Evolutionary conservation across 108 stramenopile genomes (phyloP).

Genomic region (Tribonema minus): DNA sequence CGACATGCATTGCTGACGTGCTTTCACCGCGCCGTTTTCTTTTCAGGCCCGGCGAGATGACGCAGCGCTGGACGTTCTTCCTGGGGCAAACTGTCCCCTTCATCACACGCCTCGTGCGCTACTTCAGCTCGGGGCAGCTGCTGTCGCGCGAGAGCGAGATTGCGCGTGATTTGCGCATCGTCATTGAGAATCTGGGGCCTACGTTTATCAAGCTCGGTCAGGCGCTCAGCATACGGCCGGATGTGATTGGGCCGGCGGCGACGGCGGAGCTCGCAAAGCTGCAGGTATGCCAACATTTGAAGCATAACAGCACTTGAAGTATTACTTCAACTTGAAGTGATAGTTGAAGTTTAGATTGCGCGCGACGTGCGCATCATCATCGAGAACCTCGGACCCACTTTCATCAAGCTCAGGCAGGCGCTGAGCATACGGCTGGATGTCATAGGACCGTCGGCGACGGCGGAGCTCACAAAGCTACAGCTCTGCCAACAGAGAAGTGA

Average conservation of each 20-base stretch:
- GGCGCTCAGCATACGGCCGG: constrained; percentile 85
- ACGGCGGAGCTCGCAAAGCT: constrained; percentile 78
- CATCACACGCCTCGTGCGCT: constrained; percentile 9
- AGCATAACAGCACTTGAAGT: too few relatives aligned
- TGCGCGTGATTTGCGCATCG: constrained; percentile 72
- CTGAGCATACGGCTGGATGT: constrained; percentile 87
- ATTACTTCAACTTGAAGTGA: too few relatives aligned
- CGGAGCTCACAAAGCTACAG: too few relatives aligned
- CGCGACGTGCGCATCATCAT: constrained; percentile 75
- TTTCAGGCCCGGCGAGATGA: too few relatives aligned
- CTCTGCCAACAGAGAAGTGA: too few relatives aligned
- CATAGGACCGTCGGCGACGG: constrained; percentile 74
- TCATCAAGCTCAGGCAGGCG: constrained; percentile 80
- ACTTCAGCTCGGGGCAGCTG: constrained; percentile 53
- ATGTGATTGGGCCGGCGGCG: constrained; percentile 80
- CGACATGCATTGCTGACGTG: too few relatives aligned
- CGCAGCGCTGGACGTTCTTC: constrained; percentile 80
- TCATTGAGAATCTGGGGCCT: constrained; percentile 86
- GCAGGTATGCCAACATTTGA: too few relatives aligned
- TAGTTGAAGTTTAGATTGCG: constrained; percentile 67
- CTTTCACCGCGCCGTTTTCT: too few relatives aligned
- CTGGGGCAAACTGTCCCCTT: constrained; percentile 64
- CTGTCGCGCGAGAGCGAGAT: constrained; percentile 72
- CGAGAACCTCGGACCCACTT: constrained; percentile 89
- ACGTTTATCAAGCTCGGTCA: constrained; percentile 83